Conservation (phyloP, 371 early-diverging fungal species). For the Mucor indicus region DNA sequence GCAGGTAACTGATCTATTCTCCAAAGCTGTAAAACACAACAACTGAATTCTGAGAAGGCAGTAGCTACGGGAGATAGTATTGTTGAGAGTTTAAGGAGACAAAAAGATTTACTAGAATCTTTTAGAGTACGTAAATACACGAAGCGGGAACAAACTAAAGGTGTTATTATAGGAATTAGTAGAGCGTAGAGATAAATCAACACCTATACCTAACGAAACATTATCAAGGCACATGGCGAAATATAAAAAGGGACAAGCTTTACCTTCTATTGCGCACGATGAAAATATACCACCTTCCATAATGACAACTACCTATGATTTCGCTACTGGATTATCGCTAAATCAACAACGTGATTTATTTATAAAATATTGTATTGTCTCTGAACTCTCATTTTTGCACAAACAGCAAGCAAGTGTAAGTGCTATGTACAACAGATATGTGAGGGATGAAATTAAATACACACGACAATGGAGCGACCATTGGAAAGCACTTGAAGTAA, state of each 20-base stretch:
- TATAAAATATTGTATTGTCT: slow-evolving; percentile 31
- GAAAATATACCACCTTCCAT: slow-evolving; percentile 1
- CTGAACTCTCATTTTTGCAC: slow-evolving; percentile 37
- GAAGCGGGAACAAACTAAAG: no score
- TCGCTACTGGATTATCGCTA: slow-evolving; percentile 20
- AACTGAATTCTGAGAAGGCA: slow-evolving; percentile 30
- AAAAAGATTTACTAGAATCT: slow-evolving; percentile 63
- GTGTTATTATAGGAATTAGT: slow-evolving; percentile 22
- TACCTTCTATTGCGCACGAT: slow-evolving; percentile 19
- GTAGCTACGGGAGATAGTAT: slow-evolving; percentile 36
- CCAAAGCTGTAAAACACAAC: no score
- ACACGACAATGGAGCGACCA: slow-evolving; percentile 50
- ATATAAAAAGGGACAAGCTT: slow-evolving; percentile 26
- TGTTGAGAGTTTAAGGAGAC: slow-evolving; percentile 63
- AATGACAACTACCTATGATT: slow-evolving; percentile 7
- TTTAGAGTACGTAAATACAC: slow-evolving; percentile 52
- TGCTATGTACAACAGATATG: slow-evolving; percentile 60
- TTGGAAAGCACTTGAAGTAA: slow-evolving; percentile 55
- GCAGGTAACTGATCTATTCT: no score
- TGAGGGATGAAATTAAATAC: slow-evolving; percentile 54
- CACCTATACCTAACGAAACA: slow-evolving; percentile 25
- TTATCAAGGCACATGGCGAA: slow-evolving; percentile 27
- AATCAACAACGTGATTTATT: slow-evolving; percentile 31
- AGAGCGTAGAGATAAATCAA: slow-evolving; percentile 24
- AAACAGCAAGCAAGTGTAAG: slow-evolving; percentile 47